Conservation (phyloP, 2,329 filamentous ascomycete species). For the Aspergillus pseudoterreus region DNA sequence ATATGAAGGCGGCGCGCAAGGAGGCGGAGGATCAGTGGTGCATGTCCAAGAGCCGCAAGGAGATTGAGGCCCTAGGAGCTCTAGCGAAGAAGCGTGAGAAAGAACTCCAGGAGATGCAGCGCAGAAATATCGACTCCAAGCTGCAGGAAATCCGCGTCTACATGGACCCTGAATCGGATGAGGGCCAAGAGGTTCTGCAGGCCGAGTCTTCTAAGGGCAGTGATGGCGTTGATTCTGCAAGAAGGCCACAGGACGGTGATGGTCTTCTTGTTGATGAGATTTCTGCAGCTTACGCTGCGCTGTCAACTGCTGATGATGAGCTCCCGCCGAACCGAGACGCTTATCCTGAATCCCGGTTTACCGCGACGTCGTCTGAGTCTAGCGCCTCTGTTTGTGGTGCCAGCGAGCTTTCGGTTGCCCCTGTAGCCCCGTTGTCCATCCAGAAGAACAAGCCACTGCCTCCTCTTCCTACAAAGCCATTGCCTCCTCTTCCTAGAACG, state of each 20-base stretch:
- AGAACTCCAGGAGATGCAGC: neutral
- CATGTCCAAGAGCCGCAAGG: neutral
- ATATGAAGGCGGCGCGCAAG: neutral
- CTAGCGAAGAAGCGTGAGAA: neutral
- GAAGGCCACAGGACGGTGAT: neutral
- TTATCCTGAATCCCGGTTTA: neutral
- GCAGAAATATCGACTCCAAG: neutral
- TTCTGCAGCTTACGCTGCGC: neutral
- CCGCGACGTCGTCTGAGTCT: too few species aligned
- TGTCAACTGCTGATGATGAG: too few species aligned
- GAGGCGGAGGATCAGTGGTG: neutral
- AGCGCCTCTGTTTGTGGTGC: too few species aligned
- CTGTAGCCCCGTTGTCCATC: neutral
- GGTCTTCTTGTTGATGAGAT: neutral
- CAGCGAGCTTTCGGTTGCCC: too few species aligned
- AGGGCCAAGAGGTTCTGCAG: neutral
- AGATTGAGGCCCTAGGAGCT: neutral
- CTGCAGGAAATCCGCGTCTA: slow-evolving; percentile 1
- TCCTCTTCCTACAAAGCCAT: neutral
- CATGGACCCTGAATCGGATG: neutral
- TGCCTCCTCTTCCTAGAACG: neutral
- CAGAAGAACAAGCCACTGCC: neutral
- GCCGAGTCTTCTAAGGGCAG: too few species aligned
- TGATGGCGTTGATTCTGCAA: too few species aligned
- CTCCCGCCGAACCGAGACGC: neutral